Percentiles rank a stretch among this genome's conserved stretches.
These are phyloP conservation scores for Garcia nutans DNA, from an alignment of 345 rosid species.

Conservation along the genomic window DNA sequence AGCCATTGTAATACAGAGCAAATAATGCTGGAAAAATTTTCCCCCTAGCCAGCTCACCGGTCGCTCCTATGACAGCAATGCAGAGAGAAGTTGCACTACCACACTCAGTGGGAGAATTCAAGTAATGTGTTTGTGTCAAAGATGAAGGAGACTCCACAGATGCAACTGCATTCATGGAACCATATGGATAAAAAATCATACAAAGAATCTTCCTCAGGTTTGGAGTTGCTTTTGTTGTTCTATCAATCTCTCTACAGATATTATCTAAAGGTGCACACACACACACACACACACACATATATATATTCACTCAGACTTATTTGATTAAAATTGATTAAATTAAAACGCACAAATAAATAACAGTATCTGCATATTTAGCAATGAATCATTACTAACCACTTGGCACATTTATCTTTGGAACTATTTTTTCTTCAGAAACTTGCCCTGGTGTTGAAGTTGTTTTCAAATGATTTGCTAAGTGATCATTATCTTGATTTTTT, in stretches of 20 bases:
- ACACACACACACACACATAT: too few relatives aligned
- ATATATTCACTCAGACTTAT: neutral
- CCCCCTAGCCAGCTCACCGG: slow-evolving; percentile 64
- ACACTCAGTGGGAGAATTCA: slow-evolving; percentile 27
- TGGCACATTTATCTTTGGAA: slow-evolving; percentile 9
- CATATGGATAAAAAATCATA: slow-evolving; percentile 13
- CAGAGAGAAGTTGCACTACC: slow-evolving; percentile 50
- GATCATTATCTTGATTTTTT: slow-evolving; percentile 34
- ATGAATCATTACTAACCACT: slow-evolving; percentile 24
- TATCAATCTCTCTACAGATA: slow-evolving; percentile 14
- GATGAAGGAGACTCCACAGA: slow-evolving; percentile 14
- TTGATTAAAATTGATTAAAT: neutral
- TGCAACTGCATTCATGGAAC: slow-evolving; percentile 13
- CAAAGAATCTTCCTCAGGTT: slow-evolving; percentile 17
- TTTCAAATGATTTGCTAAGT: slow-evolving; percentile 26
- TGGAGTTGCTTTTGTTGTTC: slow-evolving; percentile 14
- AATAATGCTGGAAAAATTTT: slow-evolving; percentile 73
- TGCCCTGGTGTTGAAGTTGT: slow-evolving; percentile 31
- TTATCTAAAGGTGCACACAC: too few relatives aligned
- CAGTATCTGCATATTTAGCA: neutral
- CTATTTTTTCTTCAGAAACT: slow-evolving; percentile 17
- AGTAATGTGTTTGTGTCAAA: slow-evolving; percentile 24
- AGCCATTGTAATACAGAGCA: slow-evolving; percentile 73
- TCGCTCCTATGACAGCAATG: slow-evolving; percentile 79
- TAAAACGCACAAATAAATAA: neutral